Evolutionary conservation across 352 stramenopile species (phyloP), one percentile per base, ranked within the genome.

Genomic region (Plasmopara muralis): DNA sequence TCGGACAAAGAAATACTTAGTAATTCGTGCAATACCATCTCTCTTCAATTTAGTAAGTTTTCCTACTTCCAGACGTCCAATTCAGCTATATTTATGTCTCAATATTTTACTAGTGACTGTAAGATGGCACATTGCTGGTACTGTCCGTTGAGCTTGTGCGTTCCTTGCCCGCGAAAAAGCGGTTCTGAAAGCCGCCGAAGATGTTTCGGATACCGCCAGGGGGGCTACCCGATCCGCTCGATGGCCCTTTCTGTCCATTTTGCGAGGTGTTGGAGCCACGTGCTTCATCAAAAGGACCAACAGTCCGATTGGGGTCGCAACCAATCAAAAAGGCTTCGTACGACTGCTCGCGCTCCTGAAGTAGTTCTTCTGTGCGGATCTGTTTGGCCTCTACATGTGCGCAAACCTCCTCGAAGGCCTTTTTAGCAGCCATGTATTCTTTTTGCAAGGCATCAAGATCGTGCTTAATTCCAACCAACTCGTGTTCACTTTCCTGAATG

Each of bases 351-450:
- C 84, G 79, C 42, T 79, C 61, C 9, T 66, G 51, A 49, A 94
- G 58, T 43, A 94, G 59, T 35, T 88, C 80, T 31, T 92, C 81
- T 13, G 84, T 93, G 55, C 74, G 77, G 37, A 69, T 77, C 56
- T 89, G 74, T 47, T 74, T 77, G 14, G 68, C 78, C 28, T 93
- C 74, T 9, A 89, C 82, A 16, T 77, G 74, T 2, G 53, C 65
- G 5, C 80, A 57, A 16, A 87, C 84, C 9, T 87, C 78, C 54
- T 93, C 84, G 16, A 88, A 94, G 1, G 73, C 74, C 61, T 90
- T 88, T 44, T 85, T 86, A 25, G 84, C 84, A 14, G 76, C 76
- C 9, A 75, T 56, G 43, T 79, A 94, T 55, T 94, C 82, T 50
- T 87, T 88, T 50, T 94, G 77, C 35, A 93, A 60, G 3, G 51